Evolutionary conservation across 768 basidiomycete genomes (phyloP), one percentile per base, ranked within the genome.

Genomic region (Termitomyces sp.): DNA sequence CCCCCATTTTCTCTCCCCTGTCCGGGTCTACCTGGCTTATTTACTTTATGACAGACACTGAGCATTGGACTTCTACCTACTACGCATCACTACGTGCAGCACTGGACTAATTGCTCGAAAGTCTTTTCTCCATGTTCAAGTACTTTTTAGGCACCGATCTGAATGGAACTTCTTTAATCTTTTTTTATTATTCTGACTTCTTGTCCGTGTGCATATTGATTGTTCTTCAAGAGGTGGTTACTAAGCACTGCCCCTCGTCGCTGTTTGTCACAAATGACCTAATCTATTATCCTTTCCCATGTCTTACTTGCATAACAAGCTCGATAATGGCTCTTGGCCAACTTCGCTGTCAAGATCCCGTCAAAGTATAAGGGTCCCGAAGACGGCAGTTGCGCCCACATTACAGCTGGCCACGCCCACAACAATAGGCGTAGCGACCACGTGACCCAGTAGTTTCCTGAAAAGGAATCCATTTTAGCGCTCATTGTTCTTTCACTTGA

Each of bases 401-500:
- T 20, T 20, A 15, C 34, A 8, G 30, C 30, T n/a, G 30, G 22
- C 52, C n/a, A 54, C 53, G n/a, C 53, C 53, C 48, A 46, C 57
- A 39, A 51, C 57, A 63, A 59, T 61, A 59, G 61, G 42, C 44
- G 46, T 41, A 34, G 12, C 46, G 47, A 53, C 61, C 61, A 64
- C 58, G 59, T 64, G 63, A 36, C 30, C 4, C 5, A 33, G 1
- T 34, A 46, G 7, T 42, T 50, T 20, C 60, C 56, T 31, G 33
- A 47, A 61, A 42, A 24, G 42, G 60, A 41, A 59, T 50, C 41
- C 33, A 27, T 58, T 57, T 58, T 58, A 52, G 48, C 42, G 56
- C 53, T 44, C 60, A 66, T 66, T 66, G 65, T 66, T 64, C 59
- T 58, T 54, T 5, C 31, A 24, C 52, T 53, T 58, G 45, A 42